A percentile compares a stretch with the other conserved stretches of the same genome.
Conservation (phyloP, 2,329 filamentous ascomycete species). For the Aspergillus hiratsukae region DNA sequence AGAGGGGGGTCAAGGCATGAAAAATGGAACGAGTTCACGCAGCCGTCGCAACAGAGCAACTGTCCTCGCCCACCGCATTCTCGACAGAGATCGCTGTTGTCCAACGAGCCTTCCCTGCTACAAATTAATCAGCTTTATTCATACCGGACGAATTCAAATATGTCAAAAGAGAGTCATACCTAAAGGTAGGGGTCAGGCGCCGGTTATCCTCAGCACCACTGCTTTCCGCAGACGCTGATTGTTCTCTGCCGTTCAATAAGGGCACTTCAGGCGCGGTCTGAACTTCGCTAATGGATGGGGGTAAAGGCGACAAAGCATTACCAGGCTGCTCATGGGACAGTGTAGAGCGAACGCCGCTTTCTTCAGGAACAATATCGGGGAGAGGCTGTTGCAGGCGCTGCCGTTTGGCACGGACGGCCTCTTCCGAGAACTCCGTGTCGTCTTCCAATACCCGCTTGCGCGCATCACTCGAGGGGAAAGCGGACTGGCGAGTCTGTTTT, state of each 20-base stretch:
- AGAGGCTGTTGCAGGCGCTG: conserved; percentile 18
- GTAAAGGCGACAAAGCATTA: conserved; percentile 8
- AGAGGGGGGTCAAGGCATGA: conserved; percentile 79
- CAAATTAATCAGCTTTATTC: conserved; percentile 11
- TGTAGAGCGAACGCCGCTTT: conserved; percentile 25
- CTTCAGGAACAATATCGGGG: conserved; percentile 17
- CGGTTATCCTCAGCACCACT: conserved; percentile 23
- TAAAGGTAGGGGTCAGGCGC: conserved; percentile 16
- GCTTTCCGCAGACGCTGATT: conserved; percentile 17
- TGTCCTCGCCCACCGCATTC: conserved; percentile 79
- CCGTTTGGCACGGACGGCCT: conserved; percentile 23
- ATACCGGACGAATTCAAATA: background rate
- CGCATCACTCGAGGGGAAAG: conserved; percentile 19
- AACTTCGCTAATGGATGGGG: background rate
- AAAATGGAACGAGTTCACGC: conserved; percentile 85
- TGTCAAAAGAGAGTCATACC: background rate
- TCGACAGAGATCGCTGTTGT: conserved; percentile 88
- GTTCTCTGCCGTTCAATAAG: conserved; percentile 3
- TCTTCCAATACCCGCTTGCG: conserved; percentile 27
- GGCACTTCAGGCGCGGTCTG: background rate
- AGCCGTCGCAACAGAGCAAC: conserved; percentile 90
- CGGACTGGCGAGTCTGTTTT: conserved; percentile 11
- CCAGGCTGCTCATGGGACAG: conserved; percentile 12
- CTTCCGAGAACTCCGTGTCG: conserved; percentile 26
- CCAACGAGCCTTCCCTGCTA: conserved; percentile 31